Evolutionary conservation across 352 stramenopile species (phyloP).

Genomic region (Pythium myriotylum): DNA sequence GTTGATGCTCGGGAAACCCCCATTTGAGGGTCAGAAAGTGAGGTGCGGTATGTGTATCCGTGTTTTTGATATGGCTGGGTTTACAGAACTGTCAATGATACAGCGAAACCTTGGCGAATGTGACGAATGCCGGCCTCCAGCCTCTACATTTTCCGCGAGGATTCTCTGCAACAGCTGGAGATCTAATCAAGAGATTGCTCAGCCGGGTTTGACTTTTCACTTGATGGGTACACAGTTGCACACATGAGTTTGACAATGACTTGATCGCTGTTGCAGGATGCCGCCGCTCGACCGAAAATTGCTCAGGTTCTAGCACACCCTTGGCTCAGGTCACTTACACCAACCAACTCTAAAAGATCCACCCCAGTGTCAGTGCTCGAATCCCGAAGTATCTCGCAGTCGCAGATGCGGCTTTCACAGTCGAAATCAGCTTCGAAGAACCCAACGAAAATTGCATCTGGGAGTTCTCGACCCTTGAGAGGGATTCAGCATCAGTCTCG

Average conservation of each 20-base stretch:
- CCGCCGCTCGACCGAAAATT: constrained; percentile 40
- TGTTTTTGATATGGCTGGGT: neutral
- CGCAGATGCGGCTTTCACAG: no score
- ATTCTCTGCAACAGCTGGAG: constrained; percentile 54
- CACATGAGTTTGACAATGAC: no score
- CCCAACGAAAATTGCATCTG: no score
- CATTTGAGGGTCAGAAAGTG: constrained; percentile 76
- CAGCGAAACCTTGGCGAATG: constrained; percentile 72
- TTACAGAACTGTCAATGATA: neutral
- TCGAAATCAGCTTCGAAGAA: no score
- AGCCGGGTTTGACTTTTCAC: constrained; percentile 33
- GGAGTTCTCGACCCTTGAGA: no score
- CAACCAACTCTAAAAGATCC: neutral
- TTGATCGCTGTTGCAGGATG: constrained; percentile 34
- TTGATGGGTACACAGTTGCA: no score
- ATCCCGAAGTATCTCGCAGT: no score
- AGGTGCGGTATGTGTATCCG: constrained; percentile 36
- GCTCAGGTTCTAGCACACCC: constrained; percentile 58
- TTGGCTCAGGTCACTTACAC: constrained; percentile 43
- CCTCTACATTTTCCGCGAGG: constrained; percentile 51
- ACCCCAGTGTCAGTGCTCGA: no score
- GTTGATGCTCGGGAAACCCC: constrained; percentile 60
- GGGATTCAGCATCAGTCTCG: neutral
- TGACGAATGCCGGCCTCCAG: constrained; percentile 49
- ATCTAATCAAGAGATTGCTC: constrained; percentile 70